A percentile compares a stretch with the other conserved stretches of the same genome.
Conservation (phyloP, 2,329 filamentous ascomycete genomes). For the Fusarium sp. region DNA sequence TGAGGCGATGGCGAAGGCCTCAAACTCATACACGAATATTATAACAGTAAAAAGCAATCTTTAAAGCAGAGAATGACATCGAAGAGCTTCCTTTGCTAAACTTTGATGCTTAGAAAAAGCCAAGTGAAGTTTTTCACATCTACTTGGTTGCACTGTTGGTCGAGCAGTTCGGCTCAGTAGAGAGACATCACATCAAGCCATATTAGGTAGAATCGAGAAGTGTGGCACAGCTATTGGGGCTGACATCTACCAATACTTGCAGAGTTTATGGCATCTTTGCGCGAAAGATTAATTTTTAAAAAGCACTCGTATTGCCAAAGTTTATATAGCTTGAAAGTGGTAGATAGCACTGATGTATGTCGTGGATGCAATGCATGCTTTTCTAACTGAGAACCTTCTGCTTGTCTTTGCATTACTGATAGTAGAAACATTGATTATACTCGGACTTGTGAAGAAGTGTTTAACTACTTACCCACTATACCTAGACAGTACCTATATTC, state of each 20-base stretch:
- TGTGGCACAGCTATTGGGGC: conserved; percentile 8
- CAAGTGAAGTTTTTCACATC: conserved; percentile 2
- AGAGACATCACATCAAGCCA: conserved; percentile 4
- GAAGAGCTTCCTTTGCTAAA: neutral
- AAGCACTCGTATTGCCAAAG: neutral
- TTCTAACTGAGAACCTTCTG: neutral
- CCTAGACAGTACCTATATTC: neutral
- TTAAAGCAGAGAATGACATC: neutral
- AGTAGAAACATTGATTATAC: neutral
- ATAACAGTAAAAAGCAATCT: neutral
- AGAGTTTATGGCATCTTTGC: neutral
- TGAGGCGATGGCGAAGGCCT: neutral
- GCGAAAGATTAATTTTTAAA: neutral
- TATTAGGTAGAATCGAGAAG: neutral
- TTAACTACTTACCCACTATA: neutral
- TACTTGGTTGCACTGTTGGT: conserved; percentile 23
- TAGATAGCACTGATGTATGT: neutral
- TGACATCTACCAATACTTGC: neutral
- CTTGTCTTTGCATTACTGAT: neutral
- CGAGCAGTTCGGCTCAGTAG: conserved; percentile 8
- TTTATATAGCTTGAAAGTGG: neutral
- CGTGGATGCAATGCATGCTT: neutral
- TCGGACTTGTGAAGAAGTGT: neutral
- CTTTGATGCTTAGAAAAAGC: neutral
- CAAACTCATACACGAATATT: neutral